Percentiles rank a stretch among this genome's conserved stretches.
Evolutionary conservation across 176 grass and related monocot genomes (phyloP).

Genomic region (Neostapfia colusana): DNA sequence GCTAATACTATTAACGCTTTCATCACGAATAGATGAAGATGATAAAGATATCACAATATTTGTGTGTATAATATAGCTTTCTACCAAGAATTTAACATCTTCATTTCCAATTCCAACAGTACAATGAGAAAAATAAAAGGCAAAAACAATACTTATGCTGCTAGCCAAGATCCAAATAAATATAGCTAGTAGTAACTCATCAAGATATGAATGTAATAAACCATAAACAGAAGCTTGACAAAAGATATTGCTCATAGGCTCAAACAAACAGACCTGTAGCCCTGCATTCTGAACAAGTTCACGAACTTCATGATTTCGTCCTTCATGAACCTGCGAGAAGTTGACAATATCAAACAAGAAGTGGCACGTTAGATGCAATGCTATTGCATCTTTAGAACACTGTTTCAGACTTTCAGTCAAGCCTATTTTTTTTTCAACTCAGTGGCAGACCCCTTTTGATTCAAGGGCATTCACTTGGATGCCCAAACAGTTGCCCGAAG

Average conservation of each 20-base stretch:
- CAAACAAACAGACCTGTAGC: constrained; percentile 64
- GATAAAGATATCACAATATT: background rate
- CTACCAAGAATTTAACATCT: background rate
- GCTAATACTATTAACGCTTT: no score
- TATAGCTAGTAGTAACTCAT: background rate
- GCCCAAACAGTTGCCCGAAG: no score
- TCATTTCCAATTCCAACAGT: background rate
- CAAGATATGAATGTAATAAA: constrained; percentile 19
- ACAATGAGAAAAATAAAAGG: background rate
- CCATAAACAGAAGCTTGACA: background rate
- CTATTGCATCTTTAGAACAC: background rate
- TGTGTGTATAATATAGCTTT: background rate
- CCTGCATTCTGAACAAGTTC: constrained; percentile 90
- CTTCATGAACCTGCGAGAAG: constrained; percentile 91
- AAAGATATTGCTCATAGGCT: constrained; percentile 28
- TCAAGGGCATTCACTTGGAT: no score
- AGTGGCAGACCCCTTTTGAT: no score
- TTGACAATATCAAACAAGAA: constrained; percentile 25
- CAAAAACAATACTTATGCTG: constrained; percentile 12
- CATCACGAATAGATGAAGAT: background rate
- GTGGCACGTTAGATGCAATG: constrained; percentile 7
- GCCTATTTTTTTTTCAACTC: background rate
- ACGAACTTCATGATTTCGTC: constrained; percentile 92
- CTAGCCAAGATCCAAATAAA: background rate
- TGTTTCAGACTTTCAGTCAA: constrained; percentile 1